A percentile compares a stretch with the other conserved stretches of the same genome.
phyloP scores from a whole-genome alignment of 1,284 basidiomycete species.

The Tranzscheliella williamsii region DNA sequence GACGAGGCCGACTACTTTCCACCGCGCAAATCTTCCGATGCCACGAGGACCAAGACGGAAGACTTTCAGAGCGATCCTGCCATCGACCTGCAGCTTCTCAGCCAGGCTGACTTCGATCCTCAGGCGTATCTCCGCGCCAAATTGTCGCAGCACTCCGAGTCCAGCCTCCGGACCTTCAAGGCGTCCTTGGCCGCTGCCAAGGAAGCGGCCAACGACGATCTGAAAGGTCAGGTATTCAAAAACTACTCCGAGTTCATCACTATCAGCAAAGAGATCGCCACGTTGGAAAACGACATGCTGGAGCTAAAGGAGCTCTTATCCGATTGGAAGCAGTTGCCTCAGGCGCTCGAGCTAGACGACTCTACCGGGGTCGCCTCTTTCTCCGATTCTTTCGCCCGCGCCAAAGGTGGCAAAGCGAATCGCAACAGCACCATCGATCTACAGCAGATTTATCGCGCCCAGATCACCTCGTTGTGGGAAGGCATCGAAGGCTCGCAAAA shows the following conservation, averaged over 20 bases:
- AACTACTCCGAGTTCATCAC: conserved; percentile 90
- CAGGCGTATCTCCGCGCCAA: conserved; percentile 49
- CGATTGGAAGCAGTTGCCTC: conserved; percentile 72
- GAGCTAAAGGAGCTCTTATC: conserved; percentile 90
- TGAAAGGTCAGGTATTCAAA: conserved; percentile 54
- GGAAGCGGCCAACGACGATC: conserved; percentile 46
- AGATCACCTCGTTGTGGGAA: conserved; percentile 86
- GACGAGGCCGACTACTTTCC: conserved; percentile 10
- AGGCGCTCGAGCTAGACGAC: conserved; percentile 52
- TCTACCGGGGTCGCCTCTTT: conserved; percentile 6
- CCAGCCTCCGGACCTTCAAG: conserved; percentile 40
- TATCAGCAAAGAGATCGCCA: conserved; percentile 94
- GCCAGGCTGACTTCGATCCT: conserved; percentile 51
- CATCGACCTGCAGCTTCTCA: conserved; percentile 47
- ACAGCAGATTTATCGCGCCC: conserved; percentile 87
- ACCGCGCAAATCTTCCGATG: conserved; percentile 20
- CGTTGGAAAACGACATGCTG: conserved; percentile 95
- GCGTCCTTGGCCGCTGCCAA: conserved; percentile 31
- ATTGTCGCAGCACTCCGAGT: conserved; percentile 46
- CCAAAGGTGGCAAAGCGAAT: not conserved
- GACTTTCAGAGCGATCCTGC: conserved; percentile 31
- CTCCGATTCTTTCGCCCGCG: conserved; percentile 5
- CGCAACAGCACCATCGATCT: conserved; percentile 68
- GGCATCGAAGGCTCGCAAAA: conserved; percentile 96
- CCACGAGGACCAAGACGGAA: conserved; percentile 14